phyloP scores from a whole-genome alignment of 2,329 filamentous ascomycete genomes.

The Pseudogymnoascus pannorum region DNA sequence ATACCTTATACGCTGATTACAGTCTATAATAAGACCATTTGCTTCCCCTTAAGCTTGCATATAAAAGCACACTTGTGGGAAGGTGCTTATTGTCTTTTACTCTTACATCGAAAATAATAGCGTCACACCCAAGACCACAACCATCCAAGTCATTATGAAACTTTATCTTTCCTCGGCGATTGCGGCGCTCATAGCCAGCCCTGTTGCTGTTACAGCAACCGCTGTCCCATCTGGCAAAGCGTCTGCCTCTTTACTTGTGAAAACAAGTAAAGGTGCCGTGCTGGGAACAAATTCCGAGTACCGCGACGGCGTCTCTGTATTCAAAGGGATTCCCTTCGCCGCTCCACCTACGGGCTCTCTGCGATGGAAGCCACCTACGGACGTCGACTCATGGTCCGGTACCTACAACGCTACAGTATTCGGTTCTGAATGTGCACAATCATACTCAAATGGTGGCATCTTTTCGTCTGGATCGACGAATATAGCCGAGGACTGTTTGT shows the following conservation, averaged over 20 bases:
- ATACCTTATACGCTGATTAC: no score
- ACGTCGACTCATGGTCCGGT: slow-evolving; percentile 14
- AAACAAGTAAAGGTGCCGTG: slow-evolving; percentile 19
- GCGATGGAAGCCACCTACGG: slow-evolving; percentile 17
- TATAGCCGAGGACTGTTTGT: slow-evolving; percentile 33
- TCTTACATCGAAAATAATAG: no score
- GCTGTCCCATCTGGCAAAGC: neutral
- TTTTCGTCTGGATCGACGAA: slow-evolving; percentile 15
- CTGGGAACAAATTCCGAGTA: slow-evolving; percentile 21
- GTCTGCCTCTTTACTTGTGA: neutral
- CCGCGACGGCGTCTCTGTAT: slow-evolving; percentile 20
- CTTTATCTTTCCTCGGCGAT: neutral
- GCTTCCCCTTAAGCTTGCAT: no score
- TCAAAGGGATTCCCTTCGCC: slow-evolving; percentile 25
- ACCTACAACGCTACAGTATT: slow-evolving; percentile 14
- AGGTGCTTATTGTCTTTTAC: no score
- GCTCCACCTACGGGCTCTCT: slow-evolving; percentile 16
- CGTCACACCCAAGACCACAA: no score
- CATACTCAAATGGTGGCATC: slow-evolving; percentile 15
- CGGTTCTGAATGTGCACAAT: slow-evolving; percentile 24
- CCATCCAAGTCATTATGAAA: no score
- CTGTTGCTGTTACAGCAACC: neutral
- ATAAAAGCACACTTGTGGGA: no score
- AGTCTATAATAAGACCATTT: no score
- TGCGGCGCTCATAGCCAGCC: neutral